phyloP scores from a whole-genome alignment of 805 yeast genomes.

The Ogataea methanolica region DNA sequence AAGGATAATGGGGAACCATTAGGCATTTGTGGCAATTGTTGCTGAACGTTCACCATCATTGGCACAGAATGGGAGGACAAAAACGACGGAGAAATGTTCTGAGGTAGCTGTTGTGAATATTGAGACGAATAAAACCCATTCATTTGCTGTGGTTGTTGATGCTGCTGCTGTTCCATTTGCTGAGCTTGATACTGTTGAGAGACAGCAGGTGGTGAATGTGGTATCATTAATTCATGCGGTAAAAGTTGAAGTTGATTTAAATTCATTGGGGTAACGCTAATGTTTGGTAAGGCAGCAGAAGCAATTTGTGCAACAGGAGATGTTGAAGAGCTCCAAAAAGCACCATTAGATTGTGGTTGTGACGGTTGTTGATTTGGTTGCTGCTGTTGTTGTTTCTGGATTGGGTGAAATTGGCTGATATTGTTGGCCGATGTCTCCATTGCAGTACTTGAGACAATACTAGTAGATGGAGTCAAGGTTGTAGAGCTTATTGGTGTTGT shows the following conservation, averaged over 20 bases:
- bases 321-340: too few species aligned
- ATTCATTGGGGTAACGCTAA: too few species aligned
- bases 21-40: background rate
- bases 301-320: too few species aligned
- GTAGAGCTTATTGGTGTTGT: conserved; percentile 5
- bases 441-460: conserved; percentile 1
- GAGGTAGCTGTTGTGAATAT: background rate
- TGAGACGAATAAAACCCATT: background rate
- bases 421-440: conserved; percentile 1
- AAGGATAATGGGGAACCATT: conserved; percentile 5
- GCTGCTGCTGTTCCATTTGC: conserved; percentile 1
- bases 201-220: background rate
- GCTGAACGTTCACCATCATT: background rate
- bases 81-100: background rate
- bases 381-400: background rate
- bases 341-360: background rate
- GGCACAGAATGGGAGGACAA: background rate
- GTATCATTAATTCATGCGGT: background rate
- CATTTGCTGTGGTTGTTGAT: conserved; percentile 3
- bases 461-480: conserved; percentile 2
- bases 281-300: too few species aligned
- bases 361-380: background rate
- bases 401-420: conserved; percentile 2
- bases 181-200: background rate
- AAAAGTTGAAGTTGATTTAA: background rate